Evolutionary conservation across 352 stramenopile species (phyloP), one percentile per base, ranked within the genome.

Genomic region (Globisporangium yorkense): DNA sequence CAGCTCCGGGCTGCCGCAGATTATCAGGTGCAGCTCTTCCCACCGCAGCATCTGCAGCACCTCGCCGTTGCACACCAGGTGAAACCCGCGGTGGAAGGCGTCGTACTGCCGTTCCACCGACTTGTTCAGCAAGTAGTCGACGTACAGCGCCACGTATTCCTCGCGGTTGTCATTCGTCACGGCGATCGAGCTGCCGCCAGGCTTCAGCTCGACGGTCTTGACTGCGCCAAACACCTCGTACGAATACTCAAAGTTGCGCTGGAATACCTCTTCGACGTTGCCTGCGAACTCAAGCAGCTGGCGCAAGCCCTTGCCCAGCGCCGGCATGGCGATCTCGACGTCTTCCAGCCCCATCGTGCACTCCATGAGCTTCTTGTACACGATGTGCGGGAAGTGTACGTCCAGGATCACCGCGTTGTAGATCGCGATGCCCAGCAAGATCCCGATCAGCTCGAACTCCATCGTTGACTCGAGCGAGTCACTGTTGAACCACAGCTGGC

Each of bases 371-470:
- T 90, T 91, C 59, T 94, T 94, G 71, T 92, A 94, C 46, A 94
- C 77, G 24, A 82, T 73, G 35, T 86, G 78, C 0, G 85, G 85
- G 52, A 95, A 93, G 35, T 82, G 80, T 8, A 94, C 64, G 33
- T 94, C 84, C 24, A 94, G 56, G 41, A 94, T 92, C 24, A 94
- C 83, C 9, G 74, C 72, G 27, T 95, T 95, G 64, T 95, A 95
- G 45, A 95, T 91, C 13, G 85, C 85, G 8, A 95, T 58, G 24
- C 77, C 85, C 5, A 93, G 63, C 12, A 95, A 55, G 40, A 88
- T 90, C 29, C 85, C 85, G 66, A 95, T 90, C 13, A 95, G 68
- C 64, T 95, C 81, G 58, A 87, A 95, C 72, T 93, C 81, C 75
- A 91, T 92, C 4, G 76, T 87, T 2, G 75, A 65, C 58, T 93